Evolutionary conservation across 805 yeast genomes (phyloP).

Genomic region (Kurtzmaniella cleridarum): DNA sequence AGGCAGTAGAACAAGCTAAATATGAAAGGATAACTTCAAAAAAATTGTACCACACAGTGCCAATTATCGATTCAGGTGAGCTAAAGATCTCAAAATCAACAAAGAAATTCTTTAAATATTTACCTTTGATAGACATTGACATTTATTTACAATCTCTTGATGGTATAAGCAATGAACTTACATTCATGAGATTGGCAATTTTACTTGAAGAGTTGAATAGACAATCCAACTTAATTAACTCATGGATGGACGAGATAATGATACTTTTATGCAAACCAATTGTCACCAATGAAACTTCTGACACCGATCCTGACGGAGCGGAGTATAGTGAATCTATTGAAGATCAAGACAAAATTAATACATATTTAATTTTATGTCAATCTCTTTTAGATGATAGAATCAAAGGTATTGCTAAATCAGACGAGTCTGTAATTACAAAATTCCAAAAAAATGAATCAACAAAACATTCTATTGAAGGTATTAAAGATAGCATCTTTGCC

Average conservation of each 20-base stretch:
- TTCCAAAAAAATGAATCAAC: slow-evolving; percentile 9
- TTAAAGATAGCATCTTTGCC: slow-evolving; percentile 22
- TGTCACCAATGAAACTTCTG: slow-evolving; percentile 35
- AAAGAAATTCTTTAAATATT: slow-evolving; percentile 22
- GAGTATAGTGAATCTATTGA: slow-evolving; percentile 74
- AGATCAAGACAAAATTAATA: slow-evolving; percentile 67
- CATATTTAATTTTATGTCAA: slow-evolving; percentile 48
- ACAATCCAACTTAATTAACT: slow-evolving; percentile 48
- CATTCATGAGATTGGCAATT: slow-evolving; percentile 14
- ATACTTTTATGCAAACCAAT: slow-evolving; percentile 45
- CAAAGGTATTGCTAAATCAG: slow-evolving; percentile 34
- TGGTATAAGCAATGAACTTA: slow-evolving; percentile 15
- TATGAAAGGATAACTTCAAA: slow-evolving; percentile 18
- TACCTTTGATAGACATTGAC: slow-evolving; percentile 23
- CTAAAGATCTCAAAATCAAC: slow-evolving; percentile 27
- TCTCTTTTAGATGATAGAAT: slow-evolving; percentile 33
- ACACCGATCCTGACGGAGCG: slow-evolving; percentile 51
- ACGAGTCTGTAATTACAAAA: slow-evolving; percentile 9
- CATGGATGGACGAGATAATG: slow-evolving; percentile 43
- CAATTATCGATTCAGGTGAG: slow-evolving; percentile 25
- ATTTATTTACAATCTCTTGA: slow-evolving; percentile 12
- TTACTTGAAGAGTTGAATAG: slow-evolving; percentile 36
- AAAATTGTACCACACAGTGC: slow-evolving; percentile 8
- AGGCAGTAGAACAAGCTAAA: slow-evolving; percentile 21
- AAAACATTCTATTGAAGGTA: slow-evolving; percentile 16